These are phyloP conservation scores for Tagetes patula DNA, from an alignment of 129 eudicot genomes.

Conservation along the genomic window DNA sequence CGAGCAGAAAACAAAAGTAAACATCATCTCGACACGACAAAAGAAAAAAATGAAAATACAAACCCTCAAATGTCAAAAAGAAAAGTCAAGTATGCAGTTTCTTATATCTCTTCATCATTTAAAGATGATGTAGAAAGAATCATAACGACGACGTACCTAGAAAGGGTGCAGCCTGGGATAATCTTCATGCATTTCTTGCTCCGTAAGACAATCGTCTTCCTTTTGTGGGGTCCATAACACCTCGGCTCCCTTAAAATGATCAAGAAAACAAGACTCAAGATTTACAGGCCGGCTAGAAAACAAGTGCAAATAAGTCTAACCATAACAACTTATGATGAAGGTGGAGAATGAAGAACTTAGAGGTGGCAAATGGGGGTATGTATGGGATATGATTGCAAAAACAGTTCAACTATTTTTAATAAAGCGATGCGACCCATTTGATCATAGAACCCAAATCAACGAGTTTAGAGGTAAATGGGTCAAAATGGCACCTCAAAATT, in stretches of 20 bases:
- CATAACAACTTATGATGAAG: too few relatives aligned
- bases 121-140: slow-evolving; percentile 22
- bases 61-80: background rate
- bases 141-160: slow-evolving; percentile 25
- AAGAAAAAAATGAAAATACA: background rate
- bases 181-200: slow-evolving; percentile 73
- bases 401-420: background rate
- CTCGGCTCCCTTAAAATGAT: slow-evolving; percentile 66
- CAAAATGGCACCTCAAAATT: background rate
- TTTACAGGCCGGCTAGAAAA: background rate
- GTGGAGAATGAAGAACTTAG: background rate
- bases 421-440: background rate
- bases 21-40: background rate
- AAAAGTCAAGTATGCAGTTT: background rate
- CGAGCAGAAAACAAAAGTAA: background rate
- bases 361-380: background rate
- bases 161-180: slow-evolving; percentile 73
- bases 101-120: slow-evolving; percentile 13
- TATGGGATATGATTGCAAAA: background rate
- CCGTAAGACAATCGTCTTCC: slow-evolving; percentile 69
- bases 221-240: slow-evolving; percentile 92
- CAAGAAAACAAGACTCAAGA: background rate
- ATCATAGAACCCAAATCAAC: background rate
- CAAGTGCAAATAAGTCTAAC: background rate
- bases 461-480: background rate